Base-by-base conservation (phyloP, 352 stramenopile genomes). In the Phytophthora megakarya region DNA sequence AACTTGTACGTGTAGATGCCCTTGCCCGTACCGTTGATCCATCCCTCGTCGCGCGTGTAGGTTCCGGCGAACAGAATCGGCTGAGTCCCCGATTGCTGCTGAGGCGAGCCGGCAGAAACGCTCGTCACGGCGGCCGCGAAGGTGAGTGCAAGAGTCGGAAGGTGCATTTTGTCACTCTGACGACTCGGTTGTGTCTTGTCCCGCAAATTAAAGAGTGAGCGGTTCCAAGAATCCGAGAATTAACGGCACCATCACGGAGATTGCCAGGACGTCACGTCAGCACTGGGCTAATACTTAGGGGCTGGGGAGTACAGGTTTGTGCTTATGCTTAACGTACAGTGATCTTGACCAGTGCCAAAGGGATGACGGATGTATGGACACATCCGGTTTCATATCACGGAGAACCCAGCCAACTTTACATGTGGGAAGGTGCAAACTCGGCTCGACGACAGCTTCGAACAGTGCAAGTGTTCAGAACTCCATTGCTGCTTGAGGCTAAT, bases 21-120 rank as follows among this genome's bases (percentile, higher is more conserved):
- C 42, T 89, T 80, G 53, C 78, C 77, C 21, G 70, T 84, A 55
- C 83, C 83, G 61, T 90, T 80, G 39, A 92, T 67, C 72, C 80
- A 86, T 25, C 73, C 75, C 78, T 90, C 80, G 44, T 90, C 76
- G 19, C 78, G 76, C 18, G 83, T 88, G 67, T 88, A 92, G 9
- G 73, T 82, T 26, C 66, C 80, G 2, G 73, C 80, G 47, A 84
- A 86, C 30, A 92, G 51, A 37, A 84, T 71, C 59, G 59, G 54
- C 38, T 71, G 61, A 10, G 50, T 26, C 30, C 10, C 7, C 12
- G 45, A 47, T 59, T 73, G 50, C 21, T 61, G 51, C 15, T 62
- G 19, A 5, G 63, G 46, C 15, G 63, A 65, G 15, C 58, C 59
- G 21, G 65, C 59, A 16, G 45, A 68, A 18, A 19, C 60, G 28